Evolutionary conservation across 2,329 filamentous ascomycete genomes (phyloP), one percentile per base, ranked within the genome.

Genomic region (Monosporascus ibericus): DNA sequence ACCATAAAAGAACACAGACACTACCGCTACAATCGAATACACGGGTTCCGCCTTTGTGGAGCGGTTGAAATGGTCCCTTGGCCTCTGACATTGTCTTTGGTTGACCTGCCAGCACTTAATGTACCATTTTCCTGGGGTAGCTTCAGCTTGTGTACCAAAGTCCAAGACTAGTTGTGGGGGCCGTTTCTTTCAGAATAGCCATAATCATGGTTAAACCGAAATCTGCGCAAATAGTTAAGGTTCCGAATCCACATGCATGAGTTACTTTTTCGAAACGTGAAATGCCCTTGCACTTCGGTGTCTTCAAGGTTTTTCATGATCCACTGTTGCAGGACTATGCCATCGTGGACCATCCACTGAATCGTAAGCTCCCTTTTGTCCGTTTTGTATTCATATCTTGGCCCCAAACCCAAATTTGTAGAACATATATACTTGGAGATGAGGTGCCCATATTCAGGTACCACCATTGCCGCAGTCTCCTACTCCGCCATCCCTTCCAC

Each of bases 341-440:
- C 47, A 9, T 54, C 42, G 14, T 54, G 47, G 2, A 47, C 54
- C 14, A 52, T 34, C 54, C 52, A 56, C 30, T 54, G 49, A 27
- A 49, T 49, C 2, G 52, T 53, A 5, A 50, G 38, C 27, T 44
- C 48, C 5, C 6, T 44, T 18, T 50, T 22, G 6, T 36, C n/a
- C 5, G 11, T 44, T 27, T 17, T 50, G 18, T 44, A 46, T 30
- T 44, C 39, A 22, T 44, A 50, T 46, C 40, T 44, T 37, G 48
- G 48, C 40, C 48, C n/a, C n/a, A n/a, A n/a, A n/a, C n/a, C n/a
- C n/a, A n/a, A n/a, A n/a, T n/a, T n/a, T n/a, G n/a, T n/a, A n/a
- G n/a, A n/a, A n/a, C n/a, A n/a, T n/a, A n/a, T n/a, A n/a, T n/a
- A n/a, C n/a, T n/a, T n/a, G n/a, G n/a, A n/a, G n/a, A n/a, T n/a